These are phyloP conservation scores for Trichoderma sp. DNA, from an alignment of 2,329 filamentous ascomycete genomes.

Conservation along the genomic window DNA sequence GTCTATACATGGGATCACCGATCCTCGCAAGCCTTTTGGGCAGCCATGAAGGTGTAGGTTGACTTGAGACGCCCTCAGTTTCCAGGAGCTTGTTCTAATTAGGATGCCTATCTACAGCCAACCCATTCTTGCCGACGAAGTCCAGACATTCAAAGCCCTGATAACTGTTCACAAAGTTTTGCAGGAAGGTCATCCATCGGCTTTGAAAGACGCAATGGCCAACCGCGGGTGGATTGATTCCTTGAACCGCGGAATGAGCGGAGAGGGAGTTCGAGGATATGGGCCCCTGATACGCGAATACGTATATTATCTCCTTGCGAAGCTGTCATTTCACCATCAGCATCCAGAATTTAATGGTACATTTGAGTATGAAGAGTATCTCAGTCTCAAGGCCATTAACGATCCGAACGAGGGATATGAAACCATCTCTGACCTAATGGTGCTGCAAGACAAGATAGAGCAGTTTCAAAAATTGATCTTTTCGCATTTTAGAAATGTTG, in stretches of 20 bases:
- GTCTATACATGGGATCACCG: constrained; percentile 99
- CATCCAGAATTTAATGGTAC: constrained; percentile 98
- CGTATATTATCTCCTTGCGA: constrained; percentile 89
- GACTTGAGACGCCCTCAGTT: background rate
- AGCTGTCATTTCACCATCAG: constrained; percentile 93
- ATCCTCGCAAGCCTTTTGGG: constrained; percentile 92
- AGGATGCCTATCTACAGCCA: constrained; percentile 56
- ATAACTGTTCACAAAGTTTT: constrained; percentile 97
- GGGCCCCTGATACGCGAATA: constrained; percentile 93
- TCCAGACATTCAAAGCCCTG: constrained; percentile 97
- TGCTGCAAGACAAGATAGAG: constrained; percentile 95
- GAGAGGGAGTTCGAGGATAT: constrained; percentile 87
- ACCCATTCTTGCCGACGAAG: constrained; percentile 95
- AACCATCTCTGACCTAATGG: constrained; percentile 95
- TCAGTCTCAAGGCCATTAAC: constrained; percentile 95
- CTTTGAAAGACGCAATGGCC: constrained; percentile 81
- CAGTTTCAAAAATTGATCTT: constrained; percentile 98
- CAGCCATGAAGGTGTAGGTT: constrained; percentile 94
- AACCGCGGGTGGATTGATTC: constrained; percentile 92
- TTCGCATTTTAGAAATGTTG: constrained; percentile 86
- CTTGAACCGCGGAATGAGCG: constrained; percentile 75
- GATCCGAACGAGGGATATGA: constrained; percentile 98
- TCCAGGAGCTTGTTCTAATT: background rate
- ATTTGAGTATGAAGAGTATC: constrained; percentile 98
- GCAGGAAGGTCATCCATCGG: constrained; percentile 89